Evolutionary conservation across 495 filamentous ascomycete species (phyloP), one percentile per base, ranked within the genome.

Genomic region (Friedmanniomyces endolithicus): DNA sequence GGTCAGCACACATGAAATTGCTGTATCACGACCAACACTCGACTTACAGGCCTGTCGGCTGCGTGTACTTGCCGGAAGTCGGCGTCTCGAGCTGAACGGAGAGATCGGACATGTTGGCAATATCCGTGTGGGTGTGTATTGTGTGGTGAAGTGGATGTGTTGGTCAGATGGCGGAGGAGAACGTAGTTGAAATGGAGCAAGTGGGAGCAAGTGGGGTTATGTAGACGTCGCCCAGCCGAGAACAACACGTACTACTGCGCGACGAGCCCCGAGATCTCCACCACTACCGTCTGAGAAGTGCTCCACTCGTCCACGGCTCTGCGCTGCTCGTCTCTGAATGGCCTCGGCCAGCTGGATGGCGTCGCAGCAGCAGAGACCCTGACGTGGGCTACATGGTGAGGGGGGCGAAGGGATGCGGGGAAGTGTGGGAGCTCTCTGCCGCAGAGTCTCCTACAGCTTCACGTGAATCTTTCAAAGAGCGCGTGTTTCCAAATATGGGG

Each of bases 31-130:
- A 17, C 6, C 19, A 24, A 20, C 24, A 25, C 24, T n/a, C 52
- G n/a, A 82, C 87, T 75, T 81, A 95, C 87, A 95, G 74, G 68
- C 89, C 89, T 22, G 83, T 85, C 24, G 88, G 89, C 73, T 95
- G 89, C 61, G 83, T 79, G 65, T 84, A 92, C 64, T 86, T 78
- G 72, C 84, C 84, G 57, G 79, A 76, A 56, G 73, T 56, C 46
- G 85, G 85, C 64, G 85, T 87, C 68, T 80, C 77, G 53, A 89
- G 53, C 31, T 49, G 34, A 41, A 56, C 37, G 57, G 45, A 57
- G 25, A 56, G 47, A 20, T 47, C 52, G 44, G 58, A 61, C 58
- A 61, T 61, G 29, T 48, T 60, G 45, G 24, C 44, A 27, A 33
- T 27, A 3, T 45, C 43, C 45, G 19, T 39, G 23, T 52, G 34